A percentile compares a stretch with the other conserved stretches of the same genome.
Conservation (phyloP, 345 rosid genomes). For the Fremontodendron californicum region DNA sequence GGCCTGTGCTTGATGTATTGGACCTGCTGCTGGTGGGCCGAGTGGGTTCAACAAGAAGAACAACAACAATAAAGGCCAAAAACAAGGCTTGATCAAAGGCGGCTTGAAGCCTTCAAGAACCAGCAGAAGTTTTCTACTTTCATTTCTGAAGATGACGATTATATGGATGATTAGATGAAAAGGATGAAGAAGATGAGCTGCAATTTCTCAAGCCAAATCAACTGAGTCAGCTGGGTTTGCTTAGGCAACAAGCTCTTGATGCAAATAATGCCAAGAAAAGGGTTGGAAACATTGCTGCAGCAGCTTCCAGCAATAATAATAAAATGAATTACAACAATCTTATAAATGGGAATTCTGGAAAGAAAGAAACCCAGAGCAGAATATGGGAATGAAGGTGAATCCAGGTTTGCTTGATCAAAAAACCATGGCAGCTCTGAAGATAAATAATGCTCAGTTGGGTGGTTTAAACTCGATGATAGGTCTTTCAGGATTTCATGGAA, state of each 20-base stretch:
- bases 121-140: slow-evolving; percentile 37
- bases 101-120: slow-evolving; percentile 42
- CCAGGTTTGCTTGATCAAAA: slow-evolving; percentile 43
- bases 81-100: slow-evolving; percentile 43
- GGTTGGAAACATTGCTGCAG: slow-evolving; percentile 26
- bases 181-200: slow-evolving; percentile 37
- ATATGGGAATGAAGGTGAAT: slow-evolving; percentile 28
- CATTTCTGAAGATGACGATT: slow-evolving; percentile 42
- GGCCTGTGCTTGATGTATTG: too few relatives aligned
- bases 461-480: slow-evolving; percentile 46
- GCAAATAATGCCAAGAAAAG: slow-evolving; percentile 43
- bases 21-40: too few relatives aligned
- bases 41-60: too few relatives aligned
- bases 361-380: slow-evolving; percentile 58
- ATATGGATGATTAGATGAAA: slow-evolving; percentile 38
- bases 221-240: slow-evolving; percentile 25
- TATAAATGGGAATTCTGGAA: slow-evolving; percentile 38
- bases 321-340: slow-evolving; percentile 34
- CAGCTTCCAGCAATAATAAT: slow-evolving; percentile 15
- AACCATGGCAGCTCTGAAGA: slow-evolving; percentile 50
- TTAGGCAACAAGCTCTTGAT: slow-evolving; percentile 35
- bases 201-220: slow-evolving; percentile 29
- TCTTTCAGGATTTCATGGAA: slow-evolving; percentile 41
- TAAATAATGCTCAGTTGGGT: slow-evolving; percentile 36
- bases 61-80: slow-evolving; percentile 43